Conservation (phyloP, 2,329 filamentous ascomycete genomes). For the Fusarium abutilonis region DNA sequence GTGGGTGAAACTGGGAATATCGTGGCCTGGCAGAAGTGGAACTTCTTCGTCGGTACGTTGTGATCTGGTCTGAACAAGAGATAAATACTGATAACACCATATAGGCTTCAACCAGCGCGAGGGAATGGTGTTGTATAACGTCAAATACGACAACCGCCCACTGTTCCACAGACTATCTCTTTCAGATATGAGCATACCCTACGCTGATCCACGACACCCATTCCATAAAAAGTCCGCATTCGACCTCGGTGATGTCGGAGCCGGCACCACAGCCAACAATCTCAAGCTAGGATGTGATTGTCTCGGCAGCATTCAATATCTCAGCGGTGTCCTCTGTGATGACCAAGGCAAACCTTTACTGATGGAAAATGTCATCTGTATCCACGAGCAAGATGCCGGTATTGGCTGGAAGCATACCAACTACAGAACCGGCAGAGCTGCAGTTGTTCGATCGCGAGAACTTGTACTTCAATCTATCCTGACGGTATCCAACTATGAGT, state of each 20-base stretch:
- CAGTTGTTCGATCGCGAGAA: conserved; percentile 67
- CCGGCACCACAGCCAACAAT: conserved; percentile 74
- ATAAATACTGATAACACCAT: not conserved
- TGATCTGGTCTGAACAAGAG: fast-evolving
- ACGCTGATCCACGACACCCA: conserved; percentile 71
- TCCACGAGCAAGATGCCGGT: conserved; percentile 76
- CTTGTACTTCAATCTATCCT: conserved; percentile 75
- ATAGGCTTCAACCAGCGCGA: conserved; percentile 72
- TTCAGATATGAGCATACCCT: conserved; percentile 76
- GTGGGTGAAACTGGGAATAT: conserved; percentile 50
- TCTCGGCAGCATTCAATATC: conserved; percentile 72
- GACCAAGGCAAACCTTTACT: conserved; percentile 62
- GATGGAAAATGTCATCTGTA: conserved; percentile 69
- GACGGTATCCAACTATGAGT: conserved; percentile 61
- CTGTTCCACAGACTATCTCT: conserved; percentile 75
- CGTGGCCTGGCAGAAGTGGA: conserved; percentile 74
- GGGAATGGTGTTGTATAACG: conserved; percentile 74
- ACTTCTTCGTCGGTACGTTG: conserved; percentile 65
- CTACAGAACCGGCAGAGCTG: conserved; percentile 68
- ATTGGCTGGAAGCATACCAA: conserved; percentile 80
- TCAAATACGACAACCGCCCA: conserved; percentile 72
- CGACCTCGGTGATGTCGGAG: conserved; percentile 75
- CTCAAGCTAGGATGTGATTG: conserved; percentile 75
- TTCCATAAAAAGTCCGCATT: conserved; percentile 77
- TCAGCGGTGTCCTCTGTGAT: conserved; percentile 66